These are phyloP conservation scores for Cyberlindnera bimundalis DNA, from an alignment of 805 yeast genomes.

Conservation along the genomic window DNA sequence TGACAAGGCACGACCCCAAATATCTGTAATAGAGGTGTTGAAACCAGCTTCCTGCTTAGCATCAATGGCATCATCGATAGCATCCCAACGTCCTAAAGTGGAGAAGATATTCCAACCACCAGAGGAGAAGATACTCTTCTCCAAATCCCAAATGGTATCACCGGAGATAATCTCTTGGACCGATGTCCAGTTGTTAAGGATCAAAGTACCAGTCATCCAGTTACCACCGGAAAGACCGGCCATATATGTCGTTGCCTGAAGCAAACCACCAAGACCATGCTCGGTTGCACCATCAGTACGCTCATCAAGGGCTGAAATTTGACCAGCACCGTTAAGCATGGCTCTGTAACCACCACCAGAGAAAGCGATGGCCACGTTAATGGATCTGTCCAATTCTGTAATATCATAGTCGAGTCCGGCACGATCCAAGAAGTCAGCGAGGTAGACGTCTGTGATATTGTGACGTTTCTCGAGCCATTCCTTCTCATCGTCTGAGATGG, in stretches of 20 bases:
- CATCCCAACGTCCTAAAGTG: conserved; percentile 51
- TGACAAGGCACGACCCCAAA: conserved; percentile 64
- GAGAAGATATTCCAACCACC: conserved; percentile 57
- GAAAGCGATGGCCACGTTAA: conserved; percentile 59
- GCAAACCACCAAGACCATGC: conserved; percentile 65
- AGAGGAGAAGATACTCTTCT: conserved; percentile 55
- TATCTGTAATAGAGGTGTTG: conserved; percentile 64
- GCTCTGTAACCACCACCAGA: conserved; percentile 92
- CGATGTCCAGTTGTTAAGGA: conserved; percentile 46
- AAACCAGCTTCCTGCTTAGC: conserved; percentile 62
- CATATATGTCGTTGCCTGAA: conserved; percentile 66
- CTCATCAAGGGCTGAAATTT: conserved; percentile 70
- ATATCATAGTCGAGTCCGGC: conserved; percentile 45
- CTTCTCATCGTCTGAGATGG: conserved; percentile 45
- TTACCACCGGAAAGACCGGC: conserved; percentile 82
- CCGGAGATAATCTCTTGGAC: conserved; percentile 14
- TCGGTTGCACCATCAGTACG: conserved; percentile 53
- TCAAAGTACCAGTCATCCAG: conserved; percentile 72
- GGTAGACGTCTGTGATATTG: conserved; percentile 27
- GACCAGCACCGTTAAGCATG: conserved; percentile 83
- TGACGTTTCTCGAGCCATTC: conserved; percentile 48
- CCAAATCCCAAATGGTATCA: conserved; percentile 21
- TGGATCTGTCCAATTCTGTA: conserved; percentile 34
- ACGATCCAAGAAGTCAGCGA: conserved; percentile 39
- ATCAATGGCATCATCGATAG: conserved; percentile 49